phyloP scores from a whole-genome alignment of 176 grass and related monocot species.

The Sorghum bicolor region Sorghum_bicolor_NCBIv3 NC_012876.2:62588501-62589000 shows the following conservation, averaged over 20 bases:
- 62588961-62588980: not conserved
- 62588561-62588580: not conserved
- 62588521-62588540: not conserved
- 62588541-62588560: not conserved
- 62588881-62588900: not conserved
- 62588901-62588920: too few relatives aligned
- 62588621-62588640: not conserved
- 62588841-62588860: conserved; percentile 41
- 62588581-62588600: not conserved
- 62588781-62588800: conserved; percentile 56
- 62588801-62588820: conserved; percentile 68
- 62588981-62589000: too few relatives aligned
- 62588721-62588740: conserved; percentile 58
- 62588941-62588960: not conserved
- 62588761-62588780: conserved; percentile 28
- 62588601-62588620: too few relatives aligned
- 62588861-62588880: not conserved
- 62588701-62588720: conserved; percentile 88
- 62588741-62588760: conserved; percentile 66
- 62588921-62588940: not conserved
- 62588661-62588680: not conserved
- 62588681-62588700: conserved; percentile 38
- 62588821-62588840: conserved; percentile 77
- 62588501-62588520: not conserved
- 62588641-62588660: not conserved